phyloP scores from a whole-genome alignment of 2,329 filamentous ascomycete species.

The Dactylellina sp. region DNA sequence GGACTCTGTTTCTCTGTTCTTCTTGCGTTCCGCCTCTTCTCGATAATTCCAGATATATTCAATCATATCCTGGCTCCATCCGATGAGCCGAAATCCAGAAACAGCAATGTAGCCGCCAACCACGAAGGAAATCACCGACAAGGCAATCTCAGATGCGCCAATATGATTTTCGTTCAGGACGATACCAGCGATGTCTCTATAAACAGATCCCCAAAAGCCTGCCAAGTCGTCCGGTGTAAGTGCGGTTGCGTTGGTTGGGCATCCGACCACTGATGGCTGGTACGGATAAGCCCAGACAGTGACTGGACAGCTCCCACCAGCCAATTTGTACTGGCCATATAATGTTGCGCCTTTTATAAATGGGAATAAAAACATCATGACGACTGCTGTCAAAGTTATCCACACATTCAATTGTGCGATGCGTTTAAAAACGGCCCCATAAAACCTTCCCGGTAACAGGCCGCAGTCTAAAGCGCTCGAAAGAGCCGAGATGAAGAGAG shows the following conservation, averaged over 20 bases:
- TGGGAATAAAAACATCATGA: constrained; percentile 43
- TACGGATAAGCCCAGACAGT: constrained; percentile 23
- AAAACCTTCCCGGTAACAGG: constrained; percentile 24
- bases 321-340: constrained; percentile 25
- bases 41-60: constrained; percentile 41
- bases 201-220: constrained; percentile 23
- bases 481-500: constrained; percentile 41
- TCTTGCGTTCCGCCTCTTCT: constrained; percentile 42
- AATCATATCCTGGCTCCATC: constrained; percentile 13
- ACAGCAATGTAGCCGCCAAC: constrained; percentile 40
- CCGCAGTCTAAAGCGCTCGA: constrained; percentile 48
- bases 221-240: constrained; percentile 15
- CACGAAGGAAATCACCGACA: constrained; percentile 30
- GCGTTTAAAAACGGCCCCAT: constrained; percentile 30
- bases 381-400: constrained; percentile 26
- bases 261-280: constrained; percentile 27
- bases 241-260: constrained; percentile 5
- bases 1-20: constrained; percentile 31
- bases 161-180: constrained; percentile 21
- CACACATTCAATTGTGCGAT: constrained; percentile 37
- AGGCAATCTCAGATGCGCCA: constrained; percentile 24
- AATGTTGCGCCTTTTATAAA: constrained; percentile 19
- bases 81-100: constrained; percentile 42
- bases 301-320: constrained; percentile 37
- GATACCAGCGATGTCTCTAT: constrained; percentile 17